Conservation (phyloP, 192 early-diverging fungal genomes). For the Kickxella alabastrina region DNA sequence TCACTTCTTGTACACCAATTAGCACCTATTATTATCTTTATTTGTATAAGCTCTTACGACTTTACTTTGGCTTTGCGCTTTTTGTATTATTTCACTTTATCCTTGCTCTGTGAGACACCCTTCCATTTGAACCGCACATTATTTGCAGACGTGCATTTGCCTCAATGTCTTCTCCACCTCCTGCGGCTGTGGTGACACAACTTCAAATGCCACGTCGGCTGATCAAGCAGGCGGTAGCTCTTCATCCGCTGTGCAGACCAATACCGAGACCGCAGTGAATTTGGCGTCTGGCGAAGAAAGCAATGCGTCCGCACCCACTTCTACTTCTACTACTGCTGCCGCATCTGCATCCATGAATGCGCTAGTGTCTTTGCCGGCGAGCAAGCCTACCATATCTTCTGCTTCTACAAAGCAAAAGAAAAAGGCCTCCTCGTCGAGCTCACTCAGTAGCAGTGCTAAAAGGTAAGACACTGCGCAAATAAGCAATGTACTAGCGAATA, state of each 20-base stretch:
- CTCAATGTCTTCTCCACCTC: background rate
- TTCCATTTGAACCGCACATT: background rate
- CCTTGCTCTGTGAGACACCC: background rate
- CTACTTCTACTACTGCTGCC: background rate
- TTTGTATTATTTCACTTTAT: background rate
- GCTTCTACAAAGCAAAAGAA: conserved; percentile 30
- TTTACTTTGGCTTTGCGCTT: no score
- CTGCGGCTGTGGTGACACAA: no score
- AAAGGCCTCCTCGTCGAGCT: conserved; percentile 22
- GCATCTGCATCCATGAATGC: background rate
- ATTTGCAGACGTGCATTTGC: background rate
- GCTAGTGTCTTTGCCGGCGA: background rate
- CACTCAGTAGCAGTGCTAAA: conserved; percentile 61
- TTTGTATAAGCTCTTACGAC: no score
- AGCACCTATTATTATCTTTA: no score
- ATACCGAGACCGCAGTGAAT: no score
- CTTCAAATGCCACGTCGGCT: background rate
- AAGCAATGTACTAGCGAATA: background rate
- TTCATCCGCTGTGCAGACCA: no score
- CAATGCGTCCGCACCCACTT: background rate
- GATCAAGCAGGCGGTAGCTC: no score
- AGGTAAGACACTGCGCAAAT: conserved; percentile 31
- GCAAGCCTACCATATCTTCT: conserved; percentile 10
- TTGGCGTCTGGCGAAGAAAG: no score
- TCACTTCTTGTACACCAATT: background rate